Conservation (phyloP, 495 filamentous ascomycete species). For the Podospora appendiculata region DNA sequence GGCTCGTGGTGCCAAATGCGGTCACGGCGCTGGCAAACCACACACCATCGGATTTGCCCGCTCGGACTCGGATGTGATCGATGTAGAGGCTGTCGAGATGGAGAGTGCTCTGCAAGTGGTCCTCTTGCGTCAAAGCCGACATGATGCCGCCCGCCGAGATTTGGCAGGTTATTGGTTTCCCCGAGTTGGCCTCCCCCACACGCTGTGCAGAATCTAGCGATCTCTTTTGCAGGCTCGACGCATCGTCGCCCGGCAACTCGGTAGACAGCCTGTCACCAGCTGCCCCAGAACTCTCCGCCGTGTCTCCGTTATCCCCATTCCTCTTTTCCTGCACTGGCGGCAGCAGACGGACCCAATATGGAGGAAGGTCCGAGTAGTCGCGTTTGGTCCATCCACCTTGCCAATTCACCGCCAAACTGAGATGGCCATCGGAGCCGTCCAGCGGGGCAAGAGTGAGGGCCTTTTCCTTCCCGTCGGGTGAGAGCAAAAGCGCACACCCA, state of each 20-base stretch:
- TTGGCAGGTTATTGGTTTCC: constrained; percentile 33
- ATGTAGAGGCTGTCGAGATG: constrained; percentile 32
- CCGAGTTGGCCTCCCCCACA: constrained; percentile 12
- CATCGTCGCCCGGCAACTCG: constrained; percentile 4
- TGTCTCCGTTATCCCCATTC: background rate
- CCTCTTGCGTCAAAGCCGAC: constrained; percentile 28
- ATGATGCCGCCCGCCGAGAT: constrained; percentile 35
- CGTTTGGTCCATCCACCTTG: constrained; percentile 49
- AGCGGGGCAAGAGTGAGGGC: constrained; percentile 49
- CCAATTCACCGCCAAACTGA: constrained; percentile 51
- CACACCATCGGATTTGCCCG: constrained; percentile 29
- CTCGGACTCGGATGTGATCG: constrained; percentile 30
- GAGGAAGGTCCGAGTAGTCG: constrained; percentile 44
- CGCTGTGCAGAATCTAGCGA: constrained; percentile 31
- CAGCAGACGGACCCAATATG: constrained; percentile 52
- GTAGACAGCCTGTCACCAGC: background rate
- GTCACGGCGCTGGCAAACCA: constrained; percentile 54
- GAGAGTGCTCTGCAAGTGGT: constrained; percentile 15
- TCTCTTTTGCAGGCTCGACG: constrained; percentile 15
- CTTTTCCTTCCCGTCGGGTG: constrained; percentile 42
- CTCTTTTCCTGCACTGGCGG: constrained; percentile 11
- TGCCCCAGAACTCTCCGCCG: background rate
- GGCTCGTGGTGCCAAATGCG: constrained; percentile 42
- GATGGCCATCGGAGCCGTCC: constrained; percentile 55
- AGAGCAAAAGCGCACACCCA: constrained; percentile 49